Percentiles rank a stretch among this genome's conserved stretches.
Evolutionary conservation across 208 protist genomes (phyloP).

Genomic region (Borovskyia barvae): DNA sequence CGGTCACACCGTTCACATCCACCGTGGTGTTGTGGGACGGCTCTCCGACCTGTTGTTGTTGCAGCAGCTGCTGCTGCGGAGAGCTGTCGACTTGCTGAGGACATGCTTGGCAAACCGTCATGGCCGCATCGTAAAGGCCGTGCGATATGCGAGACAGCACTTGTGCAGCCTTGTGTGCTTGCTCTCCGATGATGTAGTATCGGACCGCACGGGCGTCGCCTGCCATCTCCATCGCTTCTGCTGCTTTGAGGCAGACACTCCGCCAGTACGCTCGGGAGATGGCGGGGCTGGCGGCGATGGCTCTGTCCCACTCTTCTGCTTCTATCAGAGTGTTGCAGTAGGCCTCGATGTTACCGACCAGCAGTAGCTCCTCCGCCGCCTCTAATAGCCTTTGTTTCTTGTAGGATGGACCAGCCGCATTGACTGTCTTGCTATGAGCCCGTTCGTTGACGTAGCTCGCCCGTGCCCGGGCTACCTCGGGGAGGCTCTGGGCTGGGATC

Average conservation of each 20-base stretch:
- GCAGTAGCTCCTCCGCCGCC: conserved; percentile 69
- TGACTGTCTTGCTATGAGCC: conserved; percentile 64
- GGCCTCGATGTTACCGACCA: conserved; percentile 68
- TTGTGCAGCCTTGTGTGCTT: conserved; percentile 62
- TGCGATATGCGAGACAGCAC: conserved; percentile 41
- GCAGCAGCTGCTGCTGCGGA: conserved; percentile 9
- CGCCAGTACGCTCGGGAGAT: conserved; percentile 89
- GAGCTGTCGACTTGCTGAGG: conserved; percentile 42
- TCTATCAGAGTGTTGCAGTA: conserved; percentile 86
- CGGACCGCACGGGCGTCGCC: conserved; percentile 61
- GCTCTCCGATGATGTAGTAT: conserved; percentile 83
- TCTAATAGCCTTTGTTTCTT: conserved; percentile 63
- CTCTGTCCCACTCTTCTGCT: conserved; percentile 86
- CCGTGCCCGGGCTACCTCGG: conserved; percentile 37
- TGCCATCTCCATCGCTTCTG: conserved; percentile 62
- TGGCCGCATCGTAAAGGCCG: conserved; percentile 47
- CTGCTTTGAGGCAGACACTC: conserved; percentile 58
- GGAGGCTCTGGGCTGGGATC: conserved; percentile 38
- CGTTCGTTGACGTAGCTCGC: conserved; percentile 66
- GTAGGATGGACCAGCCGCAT: conserved; percentile 46
- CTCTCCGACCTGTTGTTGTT: conserved; percentile 24
- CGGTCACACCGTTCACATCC: conserved; percentile 48
- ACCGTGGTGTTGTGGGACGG: conserved; percentile 56
- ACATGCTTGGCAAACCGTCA: conserved; percentile 64
- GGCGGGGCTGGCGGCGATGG: conserved; percentile 83